Base-by-base conservation (phyloP, 441 rosid genomes). In the Geranium incanum region DNA sequence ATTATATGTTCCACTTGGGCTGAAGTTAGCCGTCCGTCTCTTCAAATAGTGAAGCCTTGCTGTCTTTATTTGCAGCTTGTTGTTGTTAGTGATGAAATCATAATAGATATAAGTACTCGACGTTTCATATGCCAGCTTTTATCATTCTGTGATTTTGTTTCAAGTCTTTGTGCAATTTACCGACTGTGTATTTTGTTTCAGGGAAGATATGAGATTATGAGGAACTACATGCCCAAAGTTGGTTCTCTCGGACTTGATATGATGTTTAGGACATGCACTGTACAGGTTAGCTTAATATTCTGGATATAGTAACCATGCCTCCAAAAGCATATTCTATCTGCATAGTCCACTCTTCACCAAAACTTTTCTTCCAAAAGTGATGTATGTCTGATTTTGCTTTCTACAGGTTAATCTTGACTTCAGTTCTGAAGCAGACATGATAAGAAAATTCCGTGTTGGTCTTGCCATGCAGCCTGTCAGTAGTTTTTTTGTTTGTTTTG, bases 221-320 rank as follows among this genome's bases (percentile, higher is more conserved):
- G 87, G 89, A 91, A 91, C 77, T 95, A 92, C 88, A 95, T 95
- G 98, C 96, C 98, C 6, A 92, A 95, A 85, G 99, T 95, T 72
- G 97, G 99, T 69, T 70, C 92, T 18, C 88, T 91, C 62, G 99
- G 99, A 73, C 92, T 92, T 83, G 98, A 92, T 82, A 92, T 91
- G 99, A 95, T 95, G 99, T 91, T 95, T 63, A 84, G 98, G 77
- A 95, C 98, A 1, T 95, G 98, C 79, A 95, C 98, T 50, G 96
- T 95, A 85, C 99, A 95, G 97, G 99, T 95, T 71, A 73, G 84
- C 76, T 70, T 60, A 68, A 68, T 68, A 68, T 75, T 79, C 28
- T 48, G 38, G 69, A 13, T 13, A 36, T 43, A 4, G 16, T 71
- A 21, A 60, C 64, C 70, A 62, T n/a, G 21, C 65, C 67, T 55